These are phyloP conservation scores for Vachellia collinsii DNA, from an alignment of 306 rosid genomes.

Conservation along the genomic window DNA sequence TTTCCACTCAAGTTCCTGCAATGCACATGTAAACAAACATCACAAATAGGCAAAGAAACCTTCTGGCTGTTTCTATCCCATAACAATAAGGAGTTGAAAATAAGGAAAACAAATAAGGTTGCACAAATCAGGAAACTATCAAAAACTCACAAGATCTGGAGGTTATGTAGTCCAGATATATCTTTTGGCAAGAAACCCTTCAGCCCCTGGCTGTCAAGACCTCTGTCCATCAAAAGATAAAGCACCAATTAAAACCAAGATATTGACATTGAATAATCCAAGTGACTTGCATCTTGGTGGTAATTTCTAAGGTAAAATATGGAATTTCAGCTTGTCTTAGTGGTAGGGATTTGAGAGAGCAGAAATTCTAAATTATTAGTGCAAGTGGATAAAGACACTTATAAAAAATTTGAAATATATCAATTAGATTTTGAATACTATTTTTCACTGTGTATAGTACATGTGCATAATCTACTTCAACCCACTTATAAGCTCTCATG, in stretches of 20 bases:
- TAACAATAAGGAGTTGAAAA: conserved; percentile 13
- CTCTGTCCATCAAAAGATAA: conserved; percentile 64
- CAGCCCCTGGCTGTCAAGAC: conserved; percentile 90
- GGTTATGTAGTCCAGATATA: conserved; percentile 71
- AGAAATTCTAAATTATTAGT: neutral
- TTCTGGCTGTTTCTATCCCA: conserved; percentile 1
- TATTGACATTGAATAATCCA: conserved; percentile 32
- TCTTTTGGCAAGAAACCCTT: conserved; percentile 82
- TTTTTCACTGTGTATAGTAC: conserved; percentile 11
- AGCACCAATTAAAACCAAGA: conserved; percentile 22
- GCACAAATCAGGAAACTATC: neutral
- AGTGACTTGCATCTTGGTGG: conserved; percentile 6
- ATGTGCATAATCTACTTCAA: conserved; percentile 3
- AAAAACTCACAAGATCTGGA: conserved; percentile 79
- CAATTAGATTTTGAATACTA: conserved; percentile 3
- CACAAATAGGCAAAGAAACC: conserved; percentile 39
- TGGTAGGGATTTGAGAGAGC: conserved; percentile 2
- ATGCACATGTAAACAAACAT: conserved; percentile 34
- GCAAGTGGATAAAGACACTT: neutral
- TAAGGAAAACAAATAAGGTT: neutral
- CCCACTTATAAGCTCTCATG: conserved; percentile 10
- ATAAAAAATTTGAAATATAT: neutral
- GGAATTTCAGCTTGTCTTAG: conserved; percentile 17
- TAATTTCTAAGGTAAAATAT: conserved; percentile 19
- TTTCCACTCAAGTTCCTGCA: conserved; percentile 95